Percentiles rank a stretch among this genome's conserved stretches.
Conservation (phyloP, 2,329 filamentous ascomycete genomes). For the Neofusicoccum laricinum region DNA sequence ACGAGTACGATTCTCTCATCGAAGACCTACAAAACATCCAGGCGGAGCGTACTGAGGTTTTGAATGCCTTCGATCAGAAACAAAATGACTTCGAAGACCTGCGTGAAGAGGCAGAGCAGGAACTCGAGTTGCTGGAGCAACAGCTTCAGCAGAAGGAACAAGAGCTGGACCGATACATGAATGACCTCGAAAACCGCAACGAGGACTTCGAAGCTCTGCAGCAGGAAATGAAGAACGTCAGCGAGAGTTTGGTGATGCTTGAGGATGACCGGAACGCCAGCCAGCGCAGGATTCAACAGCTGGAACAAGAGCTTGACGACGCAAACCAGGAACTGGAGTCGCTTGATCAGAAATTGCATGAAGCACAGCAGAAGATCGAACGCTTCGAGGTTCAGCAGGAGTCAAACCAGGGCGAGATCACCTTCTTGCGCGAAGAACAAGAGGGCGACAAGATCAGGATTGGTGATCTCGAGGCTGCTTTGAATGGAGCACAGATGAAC, state of each 20-base stretch:
- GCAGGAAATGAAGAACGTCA: conserved; percentile 88
- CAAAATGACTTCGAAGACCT: conserved; percentile 53
- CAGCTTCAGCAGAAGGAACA: conserved; percentile 71
- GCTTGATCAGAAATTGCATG: conserved; percentile 77
- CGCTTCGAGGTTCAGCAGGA: conserved; percentile 88
- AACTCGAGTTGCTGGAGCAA: conserved; percentile 56
- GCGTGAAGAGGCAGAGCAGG: conserved; percentile 57
- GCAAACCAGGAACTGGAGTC: conserved; percentile 84
- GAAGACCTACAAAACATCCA: conserved; percentile 78
- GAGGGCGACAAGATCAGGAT: conserved; percentile 98
- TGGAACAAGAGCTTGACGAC: conserved; percentile 79
- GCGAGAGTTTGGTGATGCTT: conserved; percentile 77
- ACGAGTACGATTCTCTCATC: conserved; percentile 77
- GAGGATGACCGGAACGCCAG: conserved; percentile 87
- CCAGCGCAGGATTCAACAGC: conserved; percentile 71
- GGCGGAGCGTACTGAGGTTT: conserved; percentile 79
- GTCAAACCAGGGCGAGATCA: conserved; percentile 87
- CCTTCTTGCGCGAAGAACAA: conserved; percentile 93
- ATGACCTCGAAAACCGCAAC: conserved; percentile 70
- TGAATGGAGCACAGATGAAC: conserved; percentile 74
- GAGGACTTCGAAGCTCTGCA: conserved; percentile 93
- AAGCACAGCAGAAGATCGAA: conserved; percentile 84
- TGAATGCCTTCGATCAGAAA: conserved; percentile 67
- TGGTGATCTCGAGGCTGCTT: conserved; percentile 80
- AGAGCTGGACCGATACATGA: conserved; percentile 67